Conservation (phyloP, 352 stramenopile genomes). For the Lagenidium giganteum region DNA sequence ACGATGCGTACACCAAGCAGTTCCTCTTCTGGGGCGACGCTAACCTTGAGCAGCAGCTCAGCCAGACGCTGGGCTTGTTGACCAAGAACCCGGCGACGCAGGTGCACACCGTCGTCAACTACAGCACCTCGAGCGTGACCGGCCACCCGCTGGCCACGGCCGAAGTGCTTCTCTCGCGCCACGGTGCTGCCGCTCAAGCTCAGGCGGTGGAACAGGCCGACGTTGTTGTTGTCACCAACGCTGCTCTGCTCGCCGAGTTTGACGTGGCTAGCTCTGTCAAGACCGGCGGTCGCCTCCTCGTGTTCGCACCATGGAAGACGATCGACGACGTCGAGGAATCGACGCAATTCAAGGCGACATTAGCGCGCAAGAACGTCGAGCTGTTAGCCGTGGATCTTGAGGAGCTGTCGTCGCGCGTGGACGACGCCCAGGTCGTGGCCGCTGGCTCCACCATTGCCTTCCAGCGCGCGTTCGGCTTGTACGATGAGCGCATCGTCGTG, state of each 20-base stretch:
- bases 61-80: conserved; percentile 38
- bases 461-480: conserved; percentile 49
- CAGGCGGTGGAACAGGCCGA: conserved; percentile 53
- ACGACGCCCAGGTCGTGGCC: conserved; percentile 39
- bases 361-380: conserved; percentile 42
- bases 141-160: conserved; percentile 38
- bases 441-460: conserved; percentile 53
- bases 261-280: conserved; percentile 54
- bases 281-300: conserved; percentile 42
- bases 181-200: conserved; percentile 17
- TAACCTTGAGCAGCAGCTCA: conserved; percentile 26
- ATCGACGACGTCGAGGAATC: conserved; percentile 55
- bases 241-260: conserved; percentile 39
- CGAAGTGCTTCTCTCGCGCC: conserved; percentile 44
- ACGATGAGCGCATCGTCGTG: conserved; percentile 52
- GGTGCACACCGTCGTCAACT: conserved; percentile 50
- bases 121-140: conserved; percentile 25
- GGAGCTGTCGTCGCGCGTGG: conserved; percentile 46
- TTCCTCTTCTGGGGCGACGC: conserved; percentile 83
- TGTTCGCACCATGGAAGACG: conserved; percentile 59
- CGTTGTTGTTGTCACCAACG: conserved; percentile 47
- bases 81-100: conserved; percentile 64
- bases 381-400: conserved; percentile 49
- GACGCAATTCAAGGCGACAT: conserved; percentile 39
- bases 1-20: conserved; percentile 72